Evolutionary conservation across 495 filamentous ascomycete genomes (phyloP).

Genomic region (Margaritispora aquatica): DNA sequence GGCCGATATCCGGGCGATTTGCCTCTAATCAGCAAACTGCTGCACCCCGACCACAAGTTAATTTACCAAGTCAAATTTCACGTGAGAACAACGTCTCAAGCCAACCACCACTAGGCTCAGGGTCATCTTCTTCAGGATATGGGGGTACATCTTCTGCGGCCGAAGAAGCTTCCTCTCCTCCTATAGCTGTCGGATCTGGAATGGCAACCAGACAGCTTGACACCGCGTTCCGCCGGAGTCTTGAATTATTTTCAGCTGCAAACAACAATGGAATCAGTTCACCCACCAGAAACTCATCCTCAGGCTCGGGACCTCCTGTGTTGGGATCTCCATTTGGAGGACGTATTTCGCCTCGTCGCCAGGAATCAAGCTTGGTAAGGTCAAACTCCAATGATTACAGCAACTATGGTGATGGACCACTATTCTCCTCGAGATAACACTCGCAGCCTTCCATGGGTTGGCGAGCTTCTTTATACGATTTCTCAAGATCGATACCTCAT

Average conservation of each 20-base stretch:
- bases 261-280: not conserved
- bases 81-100: not conserved
- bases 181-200: slow-evolving; percentile 17
- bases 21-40: slow-evolving; percentile 2
- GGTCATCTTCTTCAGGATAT: not conserved
- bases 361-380: not conserved
- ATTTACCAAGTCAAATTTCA: not conserved
- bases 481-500: no score
- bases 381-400: no score
- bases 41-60: not conserved
- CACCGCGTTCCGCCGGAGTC: slow-evolving; percentile 1
- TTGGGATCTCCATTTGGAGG: not conserved
- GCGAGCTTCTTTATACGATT: no score
- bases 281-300: not conserved
- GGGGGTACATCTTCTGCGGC: not conserved
- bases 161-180: slow-evolving; percentile 16
- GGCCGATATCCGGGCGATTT: slow-evolving; percentile 18
- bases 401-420: not conserved
- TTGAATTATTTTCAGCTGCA: not conserved
- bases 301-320: not conserved
- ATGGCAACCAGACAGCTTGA: slow-evolving; percentile 1
- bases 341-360: not conserved
- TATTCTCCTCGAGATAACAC: not conserved
- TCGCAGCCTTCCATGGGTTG: not conserved
- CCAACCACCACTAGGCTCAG: slow-evolving; percentile 6